Evolutionary conservation across 2,329 filamentous ascomycete genomes (phyloP).

Genomic region (Claviceps sp.): DNA sequence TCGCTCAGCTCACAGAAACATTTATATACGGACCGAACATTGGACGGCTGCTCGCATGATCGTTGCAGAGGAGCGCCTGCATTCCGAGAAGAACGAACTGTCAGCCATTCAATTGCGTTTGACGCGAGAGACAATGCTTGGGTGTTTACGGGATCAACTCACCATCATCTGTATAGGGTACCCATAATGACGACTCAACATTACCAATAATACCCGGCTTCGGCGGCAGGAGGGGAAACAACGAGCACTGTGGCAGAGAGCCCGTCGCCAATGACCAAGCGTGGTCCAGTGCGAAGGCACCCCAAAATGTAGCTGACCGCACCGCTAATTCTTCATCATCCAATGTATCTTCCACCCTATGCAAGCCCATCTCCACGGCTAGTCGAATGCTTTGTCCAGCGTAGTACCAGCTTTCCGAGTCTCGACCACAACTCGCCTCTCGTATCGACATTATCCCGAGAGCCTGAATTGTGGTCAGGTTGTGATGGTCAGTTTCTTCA

Average conservation of each 20-base stretch:
- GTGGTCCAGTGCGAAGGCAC: constrained; percentile 48
- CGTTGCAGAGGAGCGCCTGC: constrained; percentile 38
- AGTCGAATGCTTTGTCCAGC: constrained; percentile 59
- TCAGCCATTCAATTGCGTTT: neutral
- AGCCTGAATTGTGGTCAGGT: constrained; percentile 59
- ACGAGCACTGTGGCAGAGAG: constrained; percentile 46
- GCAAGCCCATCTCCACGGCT: constrained; percentile 58
- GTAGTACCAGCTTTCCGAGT: constrained; percentile 61
- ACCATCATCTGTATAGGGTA: constrained; percentile 46
- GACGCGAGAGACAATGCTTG: neutral
- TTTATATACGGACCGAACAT: constrained; percentile 54
- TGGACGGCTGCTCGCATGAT: constrained; percentile 48
- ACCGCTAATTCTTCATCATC: constrained; percentile 45
- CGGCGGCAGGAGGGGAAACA: constrained; percentile 39
- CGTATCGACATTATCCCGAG: constrained; percentile 64
- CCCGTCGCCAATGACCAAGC: constrained; percentile 54
- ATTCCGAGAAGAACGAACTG: neutral
- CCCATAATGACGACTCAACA: constrained; percentile 46
- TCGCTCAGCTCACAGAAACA: constrained; percentile 61
- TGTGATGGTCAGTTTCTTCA: constrained; percentile 44
- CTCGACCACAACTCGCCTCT: constrained; percentile 58
- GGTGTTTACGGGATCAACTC: constrained; percentile 9
- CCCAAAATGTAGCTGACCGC: constrained; percentile 47
- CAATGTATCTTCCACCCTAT: constrained; percentile 35
- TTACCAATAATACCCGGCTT: constrained; percentile 47